phyloP scores from a whole-genome alignment of 805 yeast genomes.

The Candida rishiriensis region DNA sequence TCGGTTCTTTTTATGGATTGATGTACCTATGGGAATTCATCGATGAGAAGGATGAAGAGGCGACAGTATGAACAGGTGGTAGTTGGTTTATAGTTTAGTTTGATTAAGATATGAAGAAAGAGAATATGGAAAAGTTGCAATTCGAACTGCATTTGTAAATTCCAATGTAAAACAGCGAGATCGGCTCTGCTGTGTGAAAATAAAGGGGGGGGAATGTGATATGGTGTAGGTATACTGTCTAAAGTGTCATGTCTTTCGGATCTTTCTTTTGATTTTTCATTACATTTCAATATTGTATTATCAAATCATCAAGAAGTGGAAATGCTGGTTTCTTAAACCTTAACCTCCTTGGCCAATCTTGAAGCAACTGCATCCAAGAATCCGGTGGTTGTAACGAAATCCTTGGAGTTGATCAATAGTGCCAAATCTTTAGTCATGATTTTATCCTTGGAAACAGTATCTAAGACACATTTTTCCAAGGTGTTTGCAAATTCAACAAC shows the following conservation, averaged over 20 bases:
- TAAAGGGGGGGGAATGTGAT: too few relatives aligned
- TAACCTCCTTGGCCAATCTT: constrained; percentile 40
- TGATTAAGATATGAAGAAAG: constrained; percentile 1
- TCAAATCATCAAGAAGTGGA: background rate
- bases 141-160: constrained; percentile 4
- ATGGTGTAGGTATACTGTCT: too few relatives aligned
- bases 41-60: constrained; percentile 26
- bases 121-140: too few relatives aligned
- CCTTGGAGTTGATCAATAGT: constrained; percentile 80
- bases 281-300: background rate
- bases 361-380: constrained; percentile 77
- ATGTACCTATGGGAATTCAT: constrained; percentile 41
- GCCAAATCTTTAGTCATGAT: constrained; percentile 97
- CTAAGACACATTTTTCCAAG: constrained; percentile 80
- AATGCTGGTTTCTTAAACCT: constrained; percentile 2
- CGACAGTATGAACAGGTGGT: too few relatives aligned
- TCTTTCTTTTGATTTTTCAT: background rate
- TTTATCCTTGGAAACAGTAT: constrained; percentile 77
- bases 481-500: constrained; percentile 74
- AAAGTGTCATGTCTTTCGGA: too few relatives aligned
- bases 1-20: constrained; percentile 43
- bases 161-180: too few relatives aligned
- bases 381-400: constrained; percentile 89
- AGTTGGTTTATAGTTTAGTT: too few relatives aligned
- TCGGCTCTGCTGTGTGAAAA: too few relatives aligned